These are phyloP conservation scores for Ramaria rubella DNA, from an alignment of 768 basidiomycete genomes.

Conservation along the genomic window DNA sequence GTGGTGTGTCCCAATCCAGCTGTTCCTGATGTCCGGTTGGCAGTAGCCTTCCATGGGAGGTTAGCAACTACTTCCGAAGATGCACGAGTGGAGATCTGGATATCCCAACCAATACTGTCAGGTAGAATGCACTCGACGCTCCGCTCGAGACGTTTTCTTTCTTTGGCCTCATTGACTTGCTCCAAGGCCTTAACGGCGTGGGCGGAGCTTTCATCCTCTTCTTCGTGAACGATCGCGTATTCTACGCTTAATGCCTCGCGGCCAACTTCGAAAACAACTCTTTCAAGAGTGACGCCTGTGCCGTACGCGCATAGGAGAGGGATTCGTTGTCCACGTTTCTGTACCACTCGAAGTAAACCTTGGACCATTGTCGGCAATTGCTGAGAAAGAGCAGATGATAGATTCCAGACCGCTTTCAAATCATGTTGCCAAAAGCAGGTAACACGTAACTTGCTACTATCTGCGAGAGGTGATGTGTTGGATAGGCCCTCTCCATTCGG, in stretches of 20 bases:
- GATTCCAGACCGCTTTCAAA: slow-evolving; percentile 78
- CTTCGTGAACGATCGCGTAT: slow-evolving; percentile 76
- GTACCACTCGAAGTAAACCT: slow-evolving; percentile 75
- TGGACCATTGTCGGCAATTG: slow-evolving; percentile 83
- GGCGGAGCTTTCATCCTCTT: slow-evolving; percentile 41
- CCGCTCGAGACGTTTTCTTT: slow-evolving; percentile 62
- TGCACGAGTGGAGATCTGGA: slow-evolving; percentile 69
- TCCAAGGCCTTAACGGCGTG: slow-evolving; percentile 43
- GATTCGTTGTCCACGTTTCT: slow-evolving; percentile 65
- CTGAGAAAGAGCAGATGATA: slow-evolving; percentile 59
- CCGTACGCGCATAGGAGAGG: slow-evolving; percentile 76
- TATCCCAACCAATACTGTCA: slow-evolving; percentile 75
- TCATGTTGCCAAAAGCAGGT: slow-evolving; percentile 97
- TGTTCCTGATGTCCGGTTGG: slow-evolving; percentile 36
- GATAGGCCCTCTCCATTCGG: slow-evolving; percentile 15
- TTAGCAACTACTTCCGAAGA: slow-evolving; percentile 65
- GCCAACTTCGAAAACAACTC: slow-evolving; percentile 71
- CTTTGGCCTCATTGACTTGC: slow-evolving; percentile 57
- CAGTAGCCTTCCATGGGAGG: slow-evolving; percentile 66
- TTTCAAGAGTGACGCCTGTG: slow-evolving; percentile 73
- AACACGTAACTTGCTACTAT: slow-evolving; percentile 51
- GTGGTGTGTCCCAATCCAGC: slow-evolving; percentile 35
- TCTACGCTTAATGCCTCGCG: slow-evolving; percentile 78
- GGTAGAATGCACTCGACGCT: slow-evolving; percentile 80
- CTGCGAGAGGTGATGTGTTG: slow-evolving; percentile 17